phyloP scores from a whole-genome alignment of 805 yeast genomes.

The Candida khao-thaluensis region DNA sequence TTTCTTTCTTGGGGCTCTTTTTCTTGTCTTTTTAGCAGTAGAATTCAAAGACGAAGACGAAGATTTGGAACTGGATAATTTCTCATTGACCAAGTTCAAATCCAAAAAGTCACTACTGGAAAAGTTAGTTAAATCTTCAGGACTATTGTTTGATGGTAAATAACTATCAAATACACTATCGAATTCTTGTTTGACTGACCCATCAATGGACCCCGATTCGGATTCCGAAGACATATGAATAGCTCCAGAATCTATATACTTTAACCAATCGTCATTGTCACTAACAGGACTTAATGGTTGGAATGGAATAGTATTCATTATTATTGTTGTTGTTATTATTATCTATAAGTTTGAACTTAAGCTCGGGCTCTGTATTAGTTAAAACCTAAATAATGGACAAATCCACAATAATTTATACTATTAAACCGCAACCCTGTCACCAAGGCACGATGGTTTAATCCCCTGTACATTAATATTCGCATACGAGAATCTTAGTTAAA shows the following conservation, averaged over 20 bases:
- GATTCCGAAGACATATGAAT: constrained; percentile 4
- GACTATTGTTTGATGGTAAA: constrained; percentile 5
- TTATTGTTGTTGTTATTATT: neutral
- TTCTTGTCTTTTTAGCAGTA: constrained; percentile 15
- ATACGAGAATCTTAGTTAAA: neutral
- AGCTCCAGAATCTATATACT: constrained; percentile 9
- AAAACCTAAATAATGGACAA: too few species aligned
- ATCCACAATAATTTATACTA: too few species aligned
- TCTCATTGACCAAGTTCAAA: constrained; percentile 14
- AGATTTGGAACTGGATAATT: constrained; percentile 1
- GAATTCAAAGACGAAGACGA: neutral
- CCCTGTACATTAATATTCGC: too few species aligned
- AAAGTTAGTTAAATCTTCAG: constrained; percentile 2
- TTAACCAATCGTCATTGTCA: constrained; percentile 17
- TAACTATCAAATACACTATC: constrained; percentile 6
- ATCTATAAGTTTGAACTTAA: too few species aligned
- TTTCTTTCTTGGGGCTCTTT: constrained; percentile 54
- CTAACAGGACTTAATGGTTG: constrained; percentile 14
- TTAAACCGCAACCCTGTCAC: too few species aligned
- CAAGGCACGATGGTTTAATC: too few species aligned
- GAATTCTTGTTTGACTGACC: constrained; percentile 4
- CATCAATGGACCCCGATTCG: constrained; percentile 1
- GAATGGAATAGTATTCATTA: neutral
- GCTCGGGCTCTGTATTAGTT: too few species aligned
- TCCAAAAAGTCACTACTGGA: constrained; percentile 4